Evolutionary conservation across 1,139 yeast species (phyloP).

Genomic region (Debaryomyces coudertii): DNA sequence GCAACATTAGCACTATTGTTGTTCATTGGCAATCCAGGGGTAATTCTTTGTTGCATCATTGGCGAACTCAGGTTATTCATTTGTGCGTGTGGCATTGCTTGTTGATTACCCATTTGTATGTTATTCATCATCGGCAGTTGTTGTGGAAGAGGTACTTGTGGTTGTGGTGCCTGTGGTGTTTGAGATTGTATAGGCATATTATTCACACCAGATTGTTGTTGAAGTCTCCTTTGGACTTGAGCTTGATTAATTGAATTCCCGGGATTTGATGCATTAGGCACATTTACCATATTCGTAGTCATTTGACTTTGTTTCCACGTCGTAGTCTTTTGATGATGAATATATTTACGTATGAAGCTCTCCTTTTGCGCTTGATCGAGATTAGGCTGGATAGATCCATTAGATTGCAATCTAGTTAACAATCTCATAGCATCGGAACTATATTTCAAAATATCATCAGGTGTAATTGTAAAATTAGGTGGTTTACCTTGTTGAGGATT

Average conservation of each 20-base stretch:
- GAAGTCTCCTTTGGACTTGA: slow-evolving; percentile 17
- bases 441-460: slow-evolving; percentile 46
- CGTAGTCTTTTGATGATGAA: slow-evolving; percentile 44
- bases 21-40: slow-evolving; percentile 13
- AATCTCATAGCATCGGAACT: slow-evolving; percentile 46
- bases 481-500: slow-evolving; percentile 25
- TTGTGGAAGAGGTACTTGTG: slow-evolving; percentile 17
- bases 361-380: slow-evolving; percentile 43
- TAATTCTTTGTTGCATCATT: slow-evolving; percentile 25
- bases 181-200: slow-evolving; percentile 14
- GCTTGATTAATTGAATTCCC: slow-evolving; percentile 12
- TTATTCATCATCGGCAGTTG: slow-evolving; percentile 30
- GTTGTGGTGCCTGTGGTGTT: slow-evolving; percentile 13
- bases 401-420: slow-evolving; percentile 41
- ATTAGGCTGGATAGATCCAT: slow-evolving; percentile 38
- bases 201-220: slow-evolving; percentile 18
- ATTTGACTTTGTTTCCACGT: slow-evolving; percentile 42
- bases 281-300: slow-evolving; percentile 14
- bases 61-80: slow-evolving; percentile 26
- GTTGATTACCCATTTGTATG: slow-evolving; percentile 20
- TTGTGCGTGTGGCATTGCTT: slow-evolving; percentile 24
- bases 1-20: slow-evolving; percentile 11
- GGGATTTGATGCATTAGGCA: slow-evolving; percentile 4
- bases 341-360: slow-evolving; percentile 43
- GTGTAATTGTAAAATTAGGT: slow-evolving; percentile 44